Conservation (phyloP, 345 rosid species). For the Limnanthes douglasii region DNA sequence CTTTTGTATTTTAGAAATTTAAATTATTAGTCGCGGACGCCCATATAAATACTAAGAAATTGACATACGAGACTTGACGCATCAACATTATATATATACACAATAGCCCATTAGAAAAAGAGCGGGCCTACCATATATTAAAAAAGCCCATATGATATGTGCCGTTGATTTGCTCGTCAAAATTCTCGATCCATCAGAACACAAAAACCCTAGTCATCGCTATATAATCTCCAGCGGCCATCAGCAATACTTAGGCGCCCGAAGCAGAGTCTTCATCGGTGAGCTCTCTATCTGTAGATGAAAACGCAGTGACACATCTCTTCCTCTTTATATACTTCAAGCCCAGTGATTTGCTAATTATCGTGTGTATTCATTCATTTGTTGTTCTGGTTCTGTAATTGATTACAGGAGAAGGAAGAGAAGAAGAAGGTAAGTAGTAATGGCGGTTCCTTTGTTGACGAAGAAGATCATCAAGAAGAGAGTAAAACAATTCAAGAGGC, state of each 20-base stretch:
- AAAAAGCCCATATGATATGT: too few species aligned
- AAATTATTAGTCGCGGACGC: too few species aligned
- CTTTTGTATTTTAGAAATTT: too few species aligned
- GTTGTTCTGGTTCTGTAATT: neutral
- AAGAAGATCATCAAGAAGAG: slow-evolving; percentile 86
- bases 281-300: too few species aligned
- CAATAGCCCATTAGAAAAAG: too few species aligned
- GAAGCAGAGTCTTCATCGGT: slow-evolving; percentile 9
- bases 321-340: neutral
- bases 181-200: neutral
- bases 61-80: too few species aligned
- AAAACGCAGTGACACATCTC: neutral
- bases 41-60: too few species aligned
- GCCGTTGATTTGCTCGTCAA: neutral
- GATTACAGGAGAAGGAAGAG: slow-evolving; percentile 3
- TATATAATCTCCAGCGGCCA: slow-evolving; percentile 2
- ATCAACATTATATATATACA: too few species aligned
- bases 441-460: slow-evolving; percentile 62
- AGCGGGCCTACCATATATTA: too few species aligned
- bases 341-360: too few species aligned
- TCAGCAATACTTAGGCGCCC: neutral
- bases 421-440: slow-evolving; percentile 10
- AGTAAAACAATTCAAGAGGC: slow-evolving; percentile 63
- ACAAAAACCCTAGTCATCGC: slow-evolving; percentile 12
- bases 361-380: neutral